phyloP scores from a whole-genome alignment of 495 filamentous ascomycete genomes.

The Lichenothelia convexa region DNA sequence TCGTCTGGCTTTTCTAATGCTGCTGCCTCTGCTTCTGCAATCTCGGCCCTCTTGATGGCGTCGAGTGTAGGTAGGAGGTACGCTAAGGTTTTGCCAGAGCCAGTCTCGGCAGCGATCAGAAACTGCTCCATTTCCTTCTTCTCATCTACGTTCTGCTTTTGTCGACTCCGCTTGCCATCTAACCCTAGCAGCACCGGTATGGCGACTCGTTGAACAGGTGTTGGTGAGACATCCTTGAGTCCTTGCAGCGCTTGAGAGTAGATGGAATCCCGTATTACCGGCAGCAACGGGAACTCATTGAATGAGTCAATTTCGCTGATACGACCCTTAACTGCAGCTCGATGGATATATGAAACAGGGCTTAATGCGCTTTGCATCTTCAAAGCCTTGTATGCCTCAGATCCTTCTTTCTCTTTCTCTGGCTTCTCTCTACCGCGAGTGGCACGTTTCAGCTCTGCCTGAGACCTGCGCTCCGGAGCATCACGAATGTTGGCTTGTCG shows the following conservation, averaged over 20 bases:
- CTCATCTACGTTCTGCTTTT: slow-evolving; percentile 11
- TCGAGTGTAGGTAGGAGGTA: slow-evolving; percentile 72
- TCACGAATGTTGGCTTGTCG: slow-evolving; percentile 19
- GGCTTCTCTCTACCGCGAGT: slow-evolving; percentile 14
- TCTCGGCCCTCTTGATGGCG: slow-evolving; percentile 63
- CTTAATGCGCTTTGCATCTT: slow-evolving; percentile 81
- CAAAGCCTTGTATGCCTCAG: slow-evolving; percentile 53
- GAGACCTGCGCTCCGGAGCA: slow-evolving; percentile 14
- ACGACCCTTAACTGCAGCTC: slow-evolving; percentile 46
- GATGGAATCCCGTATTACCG: slow-evolving; percentile 55
- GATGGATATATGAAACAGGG: slow-evolving; percentile 52
- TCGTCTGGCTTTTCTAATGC: slow-evolving; percentile 27
- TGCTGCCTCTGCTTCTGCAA: slow-evolving; percentile 35
- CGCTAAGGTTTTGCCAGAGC: slow-evolving; percentile 88
- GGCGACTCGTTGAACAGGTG: slow-evolving; percentile 71
- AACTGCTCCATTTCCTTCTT: slow-evolving; percentile 43
- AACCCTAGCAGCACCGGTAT: slow-evolving; percentile 58
- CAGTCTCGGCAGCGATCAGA: slow-evolving; percentile 86
- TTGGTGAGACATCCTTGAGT: slow-evolving; percentile 54
- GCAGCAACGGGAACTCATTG: slow-evolving; percentile 57
- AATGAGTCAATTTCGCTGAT: slow-evolving; percentile 59
- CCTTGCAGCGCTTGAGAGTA: slow-evolving; percentile 49
- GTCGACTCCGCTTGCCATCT: slow-evolving; percentile 12
- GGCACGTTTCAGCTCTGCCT: slow-evolving; percentile 14
- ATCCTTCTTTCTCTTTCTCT: slow-evolving; percentile 7